Conservation (phyloP, 768 basidiomycete genomes). For the Multifurca ochricompacta region DNA sequence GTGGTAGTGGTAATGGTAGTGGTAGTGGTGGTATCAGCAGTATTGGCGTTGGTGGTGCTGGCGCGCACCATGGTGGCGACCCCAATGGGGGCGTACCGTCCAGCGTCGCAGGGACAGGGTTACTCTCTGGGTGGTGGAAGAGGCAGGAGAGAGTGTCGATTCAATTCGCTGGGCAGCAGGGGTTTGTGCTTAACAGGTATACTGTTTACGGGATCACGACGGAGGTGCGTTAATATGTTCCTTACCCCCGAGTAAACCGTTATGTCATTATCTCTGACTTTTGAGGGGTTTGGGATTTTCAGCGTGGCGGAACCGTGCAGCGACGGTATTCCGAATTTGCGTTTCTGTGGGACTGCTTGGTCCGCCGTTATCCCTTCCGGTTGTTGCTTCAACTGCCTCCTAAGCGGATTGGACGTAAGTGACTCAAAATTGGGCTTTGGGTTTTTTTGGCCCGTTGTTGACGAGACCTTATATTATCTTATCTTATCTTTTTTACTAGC, state of each 20-base stretch:
- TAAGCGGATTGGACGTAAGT: constrained; percentile 83
- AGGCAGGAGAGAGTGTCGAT: constrained; percentile 66
- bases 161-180: constrained; percentile 77
- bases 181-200: constrained; percentile 84
- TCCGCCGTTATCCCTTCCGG: constrained; percentile 88
- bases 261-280: constrained; percentile 11
- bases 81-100: constrained; percentile 40
- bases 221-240: constrained; percentile 3
- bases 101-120: constrained; percentile 58
- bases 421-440: neutral
- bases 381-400: constrained; percentile 83
- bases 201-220: constrained; percentile 76
- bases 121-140: constrained; percentile 84
- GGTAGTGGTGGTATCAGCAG: neutral
- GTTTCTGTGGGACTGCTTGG: constrained; percentile 81
- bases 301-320: constrained; percentile 63
- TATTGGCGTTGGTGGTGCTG: neutral
- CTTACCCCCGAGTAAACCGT: neutral
- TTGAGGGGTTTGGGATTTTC: neutral
- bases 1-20: constrained; percentile 20
- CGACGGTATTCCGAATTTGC: constrained; percentile 92
- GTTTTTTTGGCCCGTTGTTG: neutral
- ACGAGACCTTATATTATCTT: neutral
- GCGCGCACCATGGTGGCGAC: constrained; percentile 12
- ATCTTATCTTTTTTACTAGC: constrained; percentile 39